Base-by-base conservation (phyloP, 1,284 basidiomycete genomes). In the Cryptococcus jaspeensis region DNA sequence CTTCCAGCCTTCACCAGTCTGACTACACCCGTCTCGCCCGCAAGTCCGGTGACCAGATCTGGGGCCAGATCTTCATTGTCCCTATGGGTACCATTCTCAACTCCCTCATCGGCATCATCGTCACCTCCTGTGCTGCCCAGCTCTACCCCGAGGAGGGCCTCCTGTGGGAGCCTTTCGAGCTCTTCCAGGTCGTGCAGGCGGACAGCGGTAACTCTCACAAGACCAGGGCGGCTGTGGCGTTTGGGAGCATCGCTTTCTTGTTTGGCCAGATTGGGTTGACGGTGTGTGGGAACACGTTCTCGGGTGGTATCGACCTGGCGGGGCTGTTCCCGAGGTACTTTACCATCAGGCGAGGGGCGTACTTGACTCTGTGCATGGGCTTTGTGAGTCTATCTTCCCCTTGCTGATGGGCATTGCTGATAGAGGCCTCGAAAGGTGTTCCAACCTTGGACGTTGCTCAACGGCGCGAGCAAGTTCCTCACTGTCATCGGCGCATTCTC, bases 41-140 rank as follows among this genome's bases (percentile, higher is more conserved):
- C 6, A 59, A 64, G 5, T 66, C 66, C 2, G 43, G 61, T 2
- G 64, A 58, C 9, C 66, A 66, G 39, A 63, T 69, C 42, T 42
- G 59, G 12, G 68, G 62, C 11, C 68, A 68, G 41, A 53, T 59
- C n/a, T 32, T 66, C 25, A 57, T 74, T 12, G 65, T 78, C 20
- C 75, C 78, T 0, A 39, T 76, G 25, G 65, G 67, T 11, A 70
- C 77, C 25, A 61, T 61, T 18, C 49, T 79, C 43, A 76, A 72
- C 4, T 66, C 65, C 35, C 62, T 80, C 42, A 66, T 79, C 49
- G 79, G 79, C 7, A 74, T 80, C 49, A 63, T 79, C 54, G 70
- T 77, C 50, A 74, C 76, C 3, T 73, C 72, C 5, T 65, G 63
- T 11, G 72, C 70, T 0, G 69, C 62, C 12, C 20, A 62, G 56